These are phyloP conservation scores for Flueggea neowawraea DNA, from an alignment of 441 rosid species.

Conservation along the genomic window DNA sequence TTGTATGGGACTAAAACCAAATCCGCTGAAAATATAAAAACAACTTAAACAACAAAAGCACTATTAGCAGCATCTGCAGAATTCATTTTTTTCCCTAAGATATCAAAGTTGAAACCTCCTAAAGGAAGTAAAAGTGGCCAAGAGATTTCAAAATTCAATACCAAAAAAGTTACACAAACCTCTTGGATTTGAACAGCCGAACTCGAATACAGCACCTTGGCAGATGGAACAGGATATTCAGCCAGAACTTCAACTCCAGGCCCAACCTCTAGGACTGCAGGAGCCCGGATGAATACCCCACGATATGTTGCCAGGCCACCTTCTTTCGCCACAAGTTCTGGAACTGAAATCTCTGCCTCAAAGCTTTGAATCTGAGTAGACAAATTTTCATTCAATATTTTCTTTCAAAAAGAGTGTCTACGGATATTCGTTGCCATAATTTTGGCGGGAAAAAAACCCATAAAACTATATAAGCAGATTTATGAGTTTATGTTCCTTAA, in stretches of 20 bases:
- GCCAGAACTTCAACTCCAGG: constrained; percentile 88
- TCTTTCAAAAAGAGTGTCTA: no score
- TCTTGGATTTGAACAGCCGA: constrained; percentile 75
- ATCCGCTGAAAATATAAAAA: no score
- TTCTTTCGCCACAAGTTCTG: constrained; percentile 69
- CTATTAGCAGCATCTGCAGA: no score
- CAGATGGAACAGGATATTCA: constrained; percentile 58
- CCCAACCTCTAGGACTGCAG: constrained; percentile 84
- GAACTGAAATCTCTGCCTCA: constrained; percentile 81
- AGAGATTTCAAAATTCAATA: not conserved
- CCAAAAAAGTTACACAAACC: constrained; percentile 32
- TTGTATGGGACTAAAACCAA: no score
- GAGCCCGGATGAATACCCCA: constrained; percentile 94
- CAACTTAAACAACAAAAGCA: no score
- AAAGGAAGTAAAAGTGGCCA: not conserved
- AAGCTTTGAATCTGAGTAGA: constrained; percentile 81
- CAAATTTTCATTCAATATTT: not conserved
- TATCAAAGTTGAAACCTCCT: not conserved
- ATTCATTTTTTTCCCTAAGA: no score
- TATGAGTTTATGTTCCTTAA: no score
- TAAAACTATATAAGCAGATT: no score
- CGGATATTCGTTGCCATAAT: no score
- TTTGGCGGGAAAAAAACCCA: no score
- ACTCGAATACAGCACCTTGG: constrained; percentile 66
- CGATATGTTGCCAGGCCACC: constrained; percentile 86